Base-by-base conservation (phyloP, 148 eudicot genomes). In the Oxyria digyna region DNA sequence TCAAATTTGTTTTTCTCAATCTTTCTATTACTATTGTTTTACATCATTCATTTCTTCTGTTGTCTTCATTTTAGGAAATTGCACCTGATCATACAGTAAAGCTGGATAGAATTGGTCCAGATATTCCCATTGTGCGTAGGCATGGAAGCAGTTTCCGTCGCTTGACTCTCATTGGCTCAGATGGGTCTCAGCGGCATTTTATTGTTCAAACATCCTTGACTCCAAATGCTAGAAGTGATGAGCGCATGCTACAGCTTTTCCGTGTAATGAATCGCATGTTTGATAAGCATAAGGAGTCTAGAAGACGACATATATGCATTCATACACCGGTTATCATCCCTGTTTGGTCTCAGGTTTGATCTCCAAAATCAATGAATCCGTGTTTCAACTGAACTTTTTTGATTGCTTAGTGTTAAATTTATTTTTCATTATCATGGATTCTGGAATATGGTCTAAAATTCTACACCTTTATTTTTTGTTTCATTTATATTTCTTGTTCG, bases 121-220 rank as follows among this genome's bases (percentile, higher is more conserved):
- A 94, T 75, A 83, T 94, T 77, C 93, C 97, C 24, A 94, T 94
- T 71, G 97, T 94, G 59, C 76, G 99, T 71, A 94, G 99, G 75
- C 97, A 90, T 81, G 99, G 99, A 42, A 94, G 97, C 82, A 94
- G 97, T 77, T 90, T 85, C 80, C 87, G 99, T 27, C 87, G 99
- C 27, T 81, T 94, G 85, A 94, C 99, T 33, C 84, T 94, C 8
- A 94, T 94, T 15, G 99, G 99, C 17, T 94, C 99, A 62, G 99
- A 94, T 72, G 99, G 99, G 26, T 94, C 99, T 40, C 99, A 91
- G 68, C 93, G 91, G 65, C 99, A 94, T 87, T 94, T 94, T 80
- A 90, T 90, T 66, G 97, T 94, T 49, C 97, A 94, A 76, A 88
- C 97, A 42, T 90, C 99, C 42, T 72, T 94, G 74, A 88, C 97